These are phyloP conservation scores for Cladobotryum mycophilum DNA, from an alignment of 2,329 filamentous ascomycete species.

Conservation along the genomic window DNA sequence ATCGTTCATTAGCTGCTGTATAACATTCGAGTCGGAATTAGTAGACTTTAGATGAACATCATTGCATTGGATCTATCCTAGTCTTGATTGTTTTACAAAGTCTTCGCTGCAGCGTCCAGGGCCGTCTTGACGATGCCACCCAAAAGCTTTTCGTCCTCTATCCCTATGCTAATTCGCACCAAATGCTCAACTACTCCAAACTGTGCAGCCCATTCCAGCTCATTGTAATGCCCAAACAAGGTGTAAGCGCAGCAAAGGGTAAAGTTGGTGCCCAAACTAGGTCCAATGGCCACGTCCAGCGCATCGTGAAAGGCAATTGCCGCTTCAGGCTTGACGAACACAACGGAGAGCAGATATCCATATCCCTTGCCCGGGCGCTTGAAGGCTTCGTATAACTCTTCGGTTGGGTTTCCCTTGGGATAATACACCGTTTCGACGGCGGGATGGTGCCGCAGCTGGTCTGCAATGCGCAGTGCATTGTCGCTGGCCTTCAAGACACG, in stretches of 20 bases:
- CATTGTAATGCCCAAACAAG: constrained; percentile 31
- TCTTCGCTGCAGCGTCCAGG: constrained; percentile 11
- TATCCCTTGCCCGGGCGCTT: constrained; percentile 38
- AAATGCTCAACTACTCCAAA: constrained; percentile 35
- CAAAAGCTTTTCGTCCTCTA: constrained; percentile 33
- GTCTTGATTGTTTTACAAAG: not conserved
- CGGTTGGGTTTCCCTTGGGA: constrained; percentile 31
- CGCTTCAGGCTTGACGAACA: constrained; percentile 32
- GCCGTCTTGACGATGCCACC: constrained; percentile 12
- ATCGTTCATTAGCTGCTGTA: too few species aligned
- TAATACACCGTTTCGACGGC: constrained; percentile 31
- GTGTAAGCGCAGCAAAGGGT: constrained; percentile 40
- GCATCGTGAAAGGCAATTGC: constrained; percentile 43
- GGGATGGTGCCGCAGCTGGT: constrained; percentile 20
- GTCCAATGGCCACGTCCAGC: constrained; percentile 41
- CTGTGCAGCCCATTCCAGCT: constrained; percentile 30
- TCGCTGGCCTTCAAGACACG: constrained; percentile 25
- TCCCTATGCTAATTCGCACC: constrained; percentile 38
- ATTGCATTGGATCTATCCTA: not conserved
- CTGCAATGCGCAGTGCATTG: constrained; percentile 20
- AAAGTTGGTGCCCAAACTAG: constrained; percentile 45
- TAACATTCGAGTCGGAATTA: too few species aligned
- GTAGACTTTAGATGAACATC: not conserved
- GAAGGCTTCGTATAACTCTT: constrained; percentile 24
- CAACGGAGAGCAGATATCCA: constrained; percentile 45